phyloP scores from a whole-genome alignment of 208 protist genomes.

The Leptomonas pyrrhocoris region DNA sequence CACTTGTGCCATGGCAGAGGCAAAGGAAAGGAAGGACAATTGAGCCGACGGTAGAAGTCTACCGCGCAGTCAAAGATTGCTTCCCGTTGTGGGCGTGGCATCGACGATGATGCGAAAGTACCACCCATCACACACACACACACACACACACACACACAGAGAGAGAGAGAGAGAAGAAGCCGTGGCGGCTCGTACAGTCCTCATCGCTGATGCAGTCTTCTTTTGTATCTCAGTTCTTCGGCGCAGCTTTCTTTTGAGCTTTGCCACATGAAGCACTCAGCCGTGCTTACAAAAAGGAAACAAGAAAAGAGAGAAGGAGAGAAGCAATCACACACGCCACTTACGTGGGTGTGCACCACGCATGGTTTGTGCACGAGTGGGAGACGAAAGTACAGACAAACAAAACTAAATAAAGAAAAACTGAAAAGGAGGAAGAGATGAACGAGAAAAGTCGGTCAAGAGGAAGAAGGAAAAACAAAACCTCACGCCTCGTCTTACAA shows the following conservation, averaged over 20 bases:
- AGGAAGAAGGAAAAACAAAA: neutral
- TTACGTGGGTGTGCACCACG: neutral
- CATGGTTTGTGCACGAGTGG: neutral
- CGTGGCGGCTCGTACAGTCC: too few relatives aligned
- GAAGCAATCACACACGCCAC: neutral
- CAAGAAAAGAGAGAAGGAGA: neutral
- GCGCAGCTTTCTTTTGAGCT: neutral
- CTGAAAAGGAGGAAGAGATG: neutral
- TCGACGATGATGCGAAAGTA: too few relatives aligned
- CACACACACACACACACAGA: too few relatives aligned
- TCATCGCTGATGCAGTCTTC: too few relatives aligned
- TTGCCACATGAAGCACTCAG: neutral
- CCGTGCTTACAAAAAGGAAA: neutral
- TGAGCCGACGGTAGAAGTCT: too few relatives aligned
- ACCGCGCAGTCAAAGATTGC: too few relatives aligned
- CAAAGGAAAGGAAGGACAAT: too few relatives aligned
- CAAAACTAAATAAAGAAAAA: neutral
- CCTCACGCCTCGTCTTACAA: neutral
- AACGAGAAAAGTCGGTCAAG: neutral
- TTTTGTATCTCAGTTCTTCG: neutral
- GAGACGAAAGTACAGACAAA: neutral
- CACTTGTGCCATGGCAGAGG: too few relatives aligned
- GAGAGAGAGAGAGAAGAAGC: neutral
- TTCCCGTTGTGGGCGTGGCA: too few relatives aligned
- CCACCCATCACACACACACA: too few relatives aligned